Conservation (phyloP, 257 asterid species). For the Gentiana macrophylla region DNA sequence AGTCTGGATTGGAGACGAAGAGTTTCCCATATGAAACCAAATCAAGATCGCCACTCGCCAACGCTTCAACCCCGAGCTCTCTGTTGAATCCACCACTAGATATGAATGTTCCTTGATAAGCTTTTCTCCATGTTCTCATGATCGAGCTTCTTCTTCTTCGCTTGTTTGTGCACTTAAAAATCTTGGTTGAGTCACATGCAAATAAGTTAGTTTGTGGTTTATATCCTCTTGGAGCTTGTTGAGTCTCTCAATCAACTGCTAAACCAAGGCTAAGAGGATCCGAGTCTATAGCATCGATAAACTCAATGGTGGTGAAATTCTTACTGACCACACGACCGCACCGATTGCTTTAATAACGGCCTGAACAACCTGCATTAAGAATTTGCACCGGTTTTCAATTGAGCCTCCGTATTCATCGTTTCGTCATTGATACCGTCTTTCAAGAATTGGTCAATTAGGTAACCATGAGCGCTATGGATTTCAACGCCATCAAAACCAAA, state of each 20-base stretch:
- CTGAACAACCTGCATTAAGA: too few relatives aligned
- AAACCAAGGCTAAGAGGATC: too few relatives aligned
- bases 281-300: too few relatives aligned
- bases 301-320: too few relatives aligned
- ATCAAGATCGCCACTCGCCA: conserved; percentile 34
- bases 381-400: too few relatives aligned
- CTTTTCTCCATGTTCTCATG: conserved; percentile 25
- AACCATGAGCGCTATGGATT: conserved; percentile 93
- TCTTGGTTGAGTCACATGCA: conserved; percentile 56
- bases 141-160: conserved; percentile 13
- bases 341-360: too few relatives aligned
- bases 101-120: conserved; percentile 46
- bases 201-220: conserved; percentile 22
- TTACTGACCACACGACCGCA: too few relatives aligned
- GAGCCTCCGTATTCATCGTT: too few relatives aligned
- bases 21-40: conserved; percentile 50
- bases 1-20: conserved; percentile 61
- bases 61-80: conserved; percentile 15
- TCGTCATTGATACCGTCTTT: conserved; percentile 37
- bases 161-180: conserved; percentile 29
- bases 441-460: conserved; percentile 80
- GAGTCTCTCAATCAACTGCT: too few relatives aligned
- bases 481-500: conserved; percentile 36
- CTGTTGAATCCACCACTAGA: not conserved
- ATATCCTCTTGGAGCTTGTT: conserved; percentile 49